These are phyloP conservation scores for Geotrichum europaeum DNA, from an alignment of 1,139 yeast genomes.

Conservation along the genomic window DNA sequence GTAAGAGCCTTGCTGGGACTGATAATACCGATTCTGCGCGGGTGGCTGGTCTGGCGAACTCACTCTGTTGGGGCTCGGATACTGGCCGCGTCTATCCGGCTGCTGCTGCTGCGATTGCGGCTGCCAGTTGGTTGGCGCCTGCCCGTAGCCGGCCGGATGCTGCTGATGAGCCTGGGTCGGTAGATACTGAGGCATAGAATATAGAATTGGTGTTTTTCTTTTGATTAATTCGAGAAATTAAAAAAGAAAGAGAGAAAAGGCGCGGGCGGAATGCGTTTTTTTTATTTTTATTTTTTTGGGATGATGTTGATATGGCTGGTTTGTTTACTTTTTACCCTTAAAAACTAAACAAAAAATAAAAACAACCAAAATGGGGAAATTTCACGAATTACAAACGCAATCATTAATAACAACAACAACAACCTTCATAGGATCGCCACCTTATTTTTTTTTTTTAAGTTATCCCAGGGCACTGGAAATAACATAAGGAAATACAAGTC, in stretches of 20 bases:
- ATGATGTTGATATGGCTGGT: background rate
- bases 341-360: background rate
- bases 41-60: background rate
- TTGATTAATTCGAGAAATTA: background rate
- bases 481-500: no score
- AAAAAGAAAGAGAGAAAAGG: no score
- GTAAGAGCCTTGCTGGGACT: background rate
- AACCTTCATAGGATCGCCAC: background rate
- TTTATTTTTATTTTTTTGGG: no score
- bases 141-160: background rate
- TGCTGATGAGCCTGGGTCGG: conserved; percentile 1
- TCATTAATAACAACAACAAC: background rate
- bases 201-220: background rate
- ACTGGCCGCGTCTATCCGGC: background rate
- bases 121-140: background rate
- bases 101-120: background rate
- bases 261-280: no score
- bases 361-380: background rate
- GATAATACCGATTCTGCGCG: background rate
- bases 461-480: no score
- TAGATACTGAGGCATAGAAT: background rate
- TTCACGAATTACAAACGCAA: background rate
- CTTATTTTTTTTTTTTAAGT: background rate
- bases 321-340: background rate
- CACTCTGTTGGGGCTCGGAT: background rate